Base-by-base conservation (phyloP, 2,329 filamentous ascomycete genomes). In the Neonectria faginata region DNA sequence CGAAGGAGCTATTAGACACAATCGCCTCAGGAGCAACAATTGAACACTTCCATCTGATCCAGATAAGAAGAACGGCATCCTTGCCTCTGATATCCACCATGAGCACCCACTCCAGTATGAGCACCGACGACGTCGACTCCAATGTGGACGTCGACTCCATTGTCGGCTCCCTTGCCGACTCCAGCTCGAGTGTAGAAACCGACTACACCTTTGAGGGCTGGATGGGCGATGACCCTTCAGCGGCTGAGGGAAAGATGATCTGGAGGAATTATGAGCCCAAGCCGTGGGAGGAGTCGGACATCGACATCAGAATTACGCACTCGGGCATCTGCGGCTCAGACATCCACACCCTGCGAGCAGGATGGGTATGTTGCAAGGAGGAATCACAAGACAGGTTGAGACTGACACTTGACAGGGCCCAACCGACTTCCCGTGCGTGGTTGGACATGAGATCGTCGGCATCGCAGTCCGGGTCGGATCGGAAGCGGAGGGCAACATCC, bases 401-500 rank as follows among this genome's bases (percentile, higher is more conserved):
- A 65, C 61, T 64, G 50, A 64, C 61, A 51, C 18, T 59, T 29
- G 14, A 5, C 39, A 71, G 31, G 70, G 66, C 22, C 70, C 74
- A 6, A 70, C 69, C 3, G 52, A 67, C 18, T 76, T 75, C 77
- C 82, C 82, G 22, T 83, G 83, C 71, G 85, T 85, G 10, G 86
- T 89, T n/a, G 89, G 89, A 56, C 89, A 91, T 75, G 89, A 91
- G 69, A 90, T 91, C 22, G 84, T 91, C 57, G 89, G 89, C 22
- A 83, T 78, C 3, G 85, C 83, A 2, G 82, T 86, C 10, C 83
- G 84, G 12, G 79, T 89, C 29, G 88, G 88, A n/a, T 77, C 78
- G 16, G 72, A 82, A 41, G 81, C 82, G 3, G 79, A 75, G 11
- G 73, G 75, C 5, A 73, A 80, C 16, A 83, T 91, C 75, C 86